Evolutionary conservation across 768 basidiomycete species (phyloP), one percentile per base, ranked within the genome.

Genomic region (Tremella mesenterica): DNA sequence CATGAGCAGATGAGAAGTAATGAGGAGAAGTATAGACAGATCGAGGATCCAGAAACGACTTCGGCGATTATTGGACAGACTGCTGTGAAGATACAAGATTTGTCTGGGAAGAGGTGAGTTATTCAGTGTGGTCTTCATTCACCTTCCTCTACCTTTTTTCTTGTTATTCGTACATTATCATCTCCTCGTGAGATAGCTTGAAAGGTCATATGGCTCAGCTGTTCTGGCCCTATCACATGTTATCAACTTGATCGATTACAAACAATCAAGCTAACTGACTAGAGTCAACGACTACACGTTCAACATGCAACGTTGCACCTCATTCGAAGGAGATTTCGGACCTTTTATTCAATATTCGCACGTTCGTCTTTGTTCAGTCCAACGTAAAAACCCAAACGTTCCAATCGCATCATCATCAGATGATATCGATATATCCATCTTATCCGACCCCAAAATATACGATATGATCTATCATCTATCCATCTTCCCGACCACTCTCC

Each of bases 281-380:
- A 93, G 91, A 56, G 86, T 95, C 70, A 92, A 91, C 75, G 90
- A 95, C 76, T 97, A 97, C 76, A 84, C 80, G 1, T 99, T 95
- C 76, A 86, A 90, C 74, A 88, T 88, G 84, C 82, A 86, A 57
- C 82, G 90, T 36, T 92, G 95, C 88, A 81, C 85, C 46, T 89
- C 88, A 29, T 95, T 93, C 73, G 89, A 95, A 73, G 92, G 92
- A 39, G 92, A 96, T 41, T 57, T 55, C 54, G 65, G 72, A 51
- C 88, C 90, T 0, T 96, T 95, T 76, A 82, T 96, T 25, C 92
- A 96, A 77, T 96, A 96, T 72, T 88, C 90, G 0, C 92, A 95
- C 75, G 91, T 91, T 62, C 87, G 92, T 18, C 78, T 96, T 27
- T 81, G 85, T 6, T 95, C 91, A 1, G 85, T 96, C 68, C 83